Conservation (phyloP, 2,329 filamentous ascomycete species). For the Scortechinia acanthostroma region DNA sequence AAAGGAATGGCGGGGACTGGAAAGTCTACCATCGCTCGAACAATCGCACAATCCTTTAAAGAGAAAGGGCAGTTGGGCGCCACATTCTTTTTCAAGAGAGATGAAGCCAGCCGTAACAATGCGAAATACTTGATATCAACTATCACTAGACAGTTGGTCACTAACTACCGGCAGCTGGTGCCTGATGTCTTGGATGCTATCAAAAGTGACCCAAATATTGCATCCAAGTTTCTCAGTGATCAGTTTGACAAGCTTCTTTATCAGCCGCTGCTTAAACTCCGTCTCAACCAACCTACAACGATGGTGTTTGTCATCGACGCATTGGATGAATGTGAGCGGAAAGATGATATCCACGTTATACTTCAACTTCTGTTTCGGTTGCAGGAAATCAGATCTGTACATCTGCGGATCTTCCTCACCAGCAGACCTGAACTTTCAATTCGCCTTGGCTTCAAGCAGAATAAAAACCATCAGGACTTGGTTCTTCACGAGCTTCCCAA, state of each 20-base stretch:
- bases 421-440: slow-evolving; percentile 30
- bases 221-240: slow-evolving; percentile 14
- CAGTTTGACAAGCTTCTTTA: slow-evolving; percentile 31
- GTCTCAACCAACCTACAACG: slow-evolving; percentile 3
- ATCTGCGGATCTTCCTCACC: slow-evolving; percentile 26
- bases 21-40: slow-evolving; percentile 22
- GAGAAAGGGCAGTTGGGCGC: slow-evolving; percentile 11
- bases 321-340: slow-evolving; percentile 22
- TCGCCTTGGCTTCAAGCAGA: slow-evolving; percentile 20
- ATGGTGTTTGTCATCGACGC: slow-evolving; percentile 20
- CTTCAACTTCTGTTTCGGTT: slow-evolving; percentile 14
- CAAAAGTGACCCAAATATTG: slow-evolving; percentile 16
- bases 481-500: slow-evolving; percentile 23
- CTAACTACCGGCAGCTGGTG: slow-evolving; percentile 8
- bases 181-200: slow-evolving; percentile 12
- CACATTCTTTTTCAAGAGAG: slow-evolving; percentile 23
- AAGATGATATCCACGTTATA: slow-evolving; percentile 17
- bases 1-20: slow-evolving; percentile 20
- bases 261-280: slow-evolving; percentile 15
- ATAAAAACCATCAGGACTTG: slow-evolving; percentile 16
- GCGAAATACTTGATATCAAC: slow-evolving; percentile 19
- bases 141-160: slow-evolving; percentile 12
- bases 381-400: slow-evolving; percentile 6
- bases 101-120: slow-evolving; percentile 15
- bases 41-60: slow-evolving; percentile 13